Conservation (phyloP, 345 rosid species). For the Lumnitzera racemosa region DNA sequence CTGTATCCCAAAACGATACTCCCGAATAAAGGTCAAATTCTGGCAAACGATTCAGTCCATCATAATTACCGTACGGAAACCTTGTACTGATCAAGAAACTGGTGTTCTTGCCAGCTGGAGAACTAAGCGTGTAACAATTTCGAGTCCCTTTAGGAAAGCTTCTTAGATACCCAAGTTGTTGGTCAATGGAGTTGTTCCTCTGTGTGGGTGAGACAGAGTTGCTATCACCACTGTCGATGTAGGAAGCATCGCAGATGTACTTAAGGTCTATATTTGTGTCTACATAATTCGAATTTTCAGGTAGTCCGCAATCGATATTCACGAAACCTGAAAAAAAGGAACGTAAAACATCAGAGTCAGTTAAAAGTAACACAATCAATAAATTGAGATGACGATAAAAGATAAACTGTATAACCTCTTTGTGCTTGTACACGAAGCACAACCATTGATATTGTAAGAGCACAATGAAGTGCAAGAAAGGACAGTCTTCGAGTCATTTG, state of each 20-base stretch:
- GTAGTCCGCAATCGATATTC: conserved; percentile 26
- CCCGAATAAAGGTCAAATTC: conserved; percentile 16
- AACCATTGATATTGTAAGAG: too few species aligned
- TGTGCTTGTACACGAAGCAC: too few species aligned
- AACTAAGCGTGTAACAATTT: conserved; percentile 22
- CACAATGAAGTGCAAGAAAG: too few species aligned
- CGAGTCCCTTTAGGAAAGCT: background rate
- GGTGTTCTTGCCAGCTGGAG: conserved; percentile 15
- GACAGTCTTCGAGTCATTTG: too few species aligned
- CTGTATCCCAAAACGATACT: conserved; percentile 20
- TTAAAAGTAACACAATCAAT: too few species aligned
- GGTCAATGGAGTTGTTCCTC: conserved; percentile 9
- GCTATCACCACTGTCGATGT: conserved; percentile 18
- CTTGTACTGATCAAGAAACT: conserved; percentile 22
- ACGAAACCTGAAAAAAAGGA: conserved; percentile 6
- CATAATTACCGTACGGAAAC: conserved; percentile 33
- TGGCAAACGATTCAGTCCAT: conserved; percentile 11
- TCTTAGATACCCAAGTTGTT: conserved; percentile 8
- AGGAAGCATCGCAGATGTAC: conserved; percentile 9
- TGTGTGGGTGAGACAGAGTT: conserved; percentile 9
- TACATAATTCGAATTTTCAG: background rate
- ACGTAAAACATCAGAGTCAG: too few species aligned
- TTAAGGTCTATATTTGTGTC: conserved; percentile 8
- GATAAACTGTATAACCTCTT: too few species aligned
- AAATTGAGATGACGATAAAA: too few species aligned